A percentile compares a stretch with the other conserved stretches of the same genome.
phyloP scores from a whole-genome alignment of 345 rosid species.

The Bruguiera gymnorhiza region DNA sequence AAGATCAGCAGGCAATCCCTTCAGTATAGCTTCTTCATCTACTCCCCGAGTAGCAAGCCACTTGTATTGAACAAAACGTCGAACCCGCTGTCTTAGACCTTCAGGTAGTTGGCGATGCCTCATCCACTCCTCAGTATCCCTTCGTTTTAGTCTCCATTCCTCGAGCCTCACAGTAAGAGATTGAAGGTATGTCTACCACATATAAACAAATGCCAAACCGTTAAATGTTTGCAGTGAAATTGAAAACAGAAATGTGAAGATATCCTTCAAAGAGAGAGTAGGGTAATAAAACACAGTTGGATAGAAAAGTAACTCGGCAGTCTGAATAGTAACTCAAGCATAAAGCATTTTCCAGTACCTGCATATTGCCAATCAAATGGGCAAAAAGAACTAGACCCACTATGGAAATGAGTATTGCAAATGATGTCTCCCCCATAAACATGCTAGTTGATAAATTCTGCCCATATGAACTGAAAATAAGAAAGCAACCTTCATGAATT shows the following conservation, averaged over 20 bases:
- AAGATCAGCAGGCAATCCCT: slow-evolving; percentile 77
- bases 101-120: slow-evolving; percentile 88
- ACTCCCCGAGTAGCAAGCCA: slow-evolving; percentile 97
- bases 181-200: slow-evolving; percentile 74
- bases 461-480: slow-evolving; percentile 75
- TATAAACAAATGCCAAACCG: slow-evolving; percentile 6
- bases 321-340: not conserved
- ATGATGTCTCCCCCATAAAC: slow-evolving; percentile 78
- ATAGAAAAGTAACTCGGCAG: too few relatives aligned
- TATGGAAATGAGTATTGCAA: slow-evolving; percentile 80
- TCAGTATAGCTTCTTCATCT: slow-evolving; percentile 72
- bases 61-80: slow-evolving; percentile 75
- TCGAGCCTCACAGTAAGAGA: slow-evolving; percentile 81
- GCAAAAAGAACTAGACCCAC: slow-evolving; percentile 89
- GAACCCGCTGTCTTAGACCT: slow-evolving; percentile 61
- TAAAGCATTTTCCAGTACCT: slow-evolving; percentile 41
- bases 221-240: not conserved
- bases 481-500: slow-evolving; percentile 18
- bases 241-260: not conserved
- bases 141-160: slow-evolving; percentile 90
- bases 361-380: slow-evolving; percentile 96
- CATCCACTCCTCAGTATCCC: slow-evolving; percentile 99
- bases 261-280: too few relatives aligned
- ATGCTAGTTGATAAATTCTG: slow-evolving; percentile 82
- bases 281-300: too few relatives aligned